Evolutionary conservation across 2,329 filamentous ascomycete genomes (phyloP), one percentile per base, ranked within the genome.

Genomic region (Albophoma yamanashiensis): DNA sequence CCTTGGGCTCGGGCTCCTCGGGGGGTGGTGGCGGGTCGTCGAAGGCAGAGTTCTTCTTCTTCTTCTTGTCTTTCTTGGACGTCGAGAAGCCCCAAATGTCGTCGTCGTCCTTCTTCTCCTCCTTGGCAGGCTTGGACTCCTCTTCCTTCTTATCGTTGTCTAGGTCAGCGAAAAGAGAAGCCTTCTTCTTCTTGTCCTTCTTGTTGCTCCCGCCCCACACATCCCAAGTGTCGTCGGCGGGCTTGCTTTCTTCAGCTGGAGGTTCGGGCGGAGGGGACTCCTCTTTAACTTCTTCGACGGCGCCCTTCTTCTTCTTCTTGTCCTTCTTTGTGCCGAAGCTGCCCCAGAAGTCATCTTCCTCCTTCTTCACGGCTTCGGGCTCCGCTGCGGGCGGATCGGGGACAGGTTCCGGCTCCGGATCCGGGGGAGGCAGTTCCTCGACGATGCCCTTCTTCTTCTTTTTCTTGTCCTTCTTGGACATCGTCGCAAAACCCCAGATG

Each of bases 341-440:
- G 20, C 58, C 70, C 69, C 71, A 75, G 22, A 66, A 31, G 34
- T 58, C 66, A 43, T 72, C 69, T 2, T 70, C 68, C 34, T 70
- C 67, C 55, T 71, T 70, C 61, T 70, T 71, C 22, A 64, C 63
- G 1, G 67, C 62, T 52, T 68, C 66, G 8, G 63, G 63, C 50
- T 68, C 65, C 3, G 60, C 59, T 20, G 42, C 45, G 31, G 62
- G 61, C 57, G 64, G 63, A 22, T 65, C 45, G 57, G 40, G 56
- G 52, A 38, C 61, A 45, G 55, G 58, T 39, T 40, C 59, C 14
- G 61, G 43, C 12, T 61, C 59, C 14, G 61, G 56, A 4, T 62
- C 64, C 0, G 66, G 55, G n/a, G 55, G 25, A 1, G 66, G 64
- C 31, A 62, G 60, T 17, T 65, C 68, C 61, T 65, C 68, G 34